Base-by-base conservation (phyloP, 306 rosid species). In the Boehmeria nivea region DNA sequence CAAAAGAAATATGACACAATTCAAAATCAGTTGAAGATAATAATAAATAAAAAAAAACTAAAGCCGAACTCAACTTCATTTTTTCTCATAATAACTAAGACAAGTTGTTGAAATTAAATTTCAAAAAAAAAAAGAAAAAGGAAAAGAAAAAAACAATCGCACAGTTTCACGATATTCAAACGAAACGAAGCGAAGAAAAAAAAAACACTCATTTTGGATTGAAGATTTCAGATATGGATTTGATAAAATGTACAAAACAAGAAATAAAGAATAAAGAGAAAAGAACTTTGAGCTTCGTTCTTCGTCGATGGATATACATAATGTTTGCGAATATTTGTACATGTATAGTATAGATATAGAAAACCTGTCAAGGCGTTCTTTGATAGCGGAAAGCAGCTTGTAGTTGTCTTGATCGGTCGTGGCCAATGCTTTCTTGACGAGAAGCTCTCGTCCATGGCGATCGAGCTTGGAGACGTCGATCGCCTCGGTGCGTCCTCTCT, bases 341-440 rank as follows among this genome's bases (percentile, higher is more conserved):
- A n/a, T n/a, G 3, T 10, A 0, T 3, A 49, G 19, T 49, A 20
- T 21, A 24, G 19, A 20, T 20, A 11, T n/a, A 49, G 3, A 0
- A 19, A 55, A 78, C 84, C 76, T 79, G 28, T 89, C 65, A 17
- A 89, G 71, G 47, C 95, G 89, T 12, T 85, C 76, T 75, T 89
- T 89, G 31, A 89, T 59, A 71, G 79, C 93, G 59, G 79, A 36
- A 43, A 89, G 87, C 16, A 89, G 78, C 14, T 34, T 64, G 63
- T 18, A 73, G 67, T 89, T 89, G 31, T 89, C 93, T 61, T 89
- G 97, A 13, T 78, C 95, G 26, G 51, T 66, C 1, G 97, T 85
- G 8, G 93, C 95, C 43, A 89, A 61, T 0, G 97, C 97, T 14
- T 85, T 77, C 44, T 67, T 68, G 15, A 89, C 97, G 15, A 89